Evolutionary conservation across 164 flowering plant species (phyloP), one percentile per base, ranked within the genome.

Genomic region (Kalanchoe fedtschenkoi): DNA sequence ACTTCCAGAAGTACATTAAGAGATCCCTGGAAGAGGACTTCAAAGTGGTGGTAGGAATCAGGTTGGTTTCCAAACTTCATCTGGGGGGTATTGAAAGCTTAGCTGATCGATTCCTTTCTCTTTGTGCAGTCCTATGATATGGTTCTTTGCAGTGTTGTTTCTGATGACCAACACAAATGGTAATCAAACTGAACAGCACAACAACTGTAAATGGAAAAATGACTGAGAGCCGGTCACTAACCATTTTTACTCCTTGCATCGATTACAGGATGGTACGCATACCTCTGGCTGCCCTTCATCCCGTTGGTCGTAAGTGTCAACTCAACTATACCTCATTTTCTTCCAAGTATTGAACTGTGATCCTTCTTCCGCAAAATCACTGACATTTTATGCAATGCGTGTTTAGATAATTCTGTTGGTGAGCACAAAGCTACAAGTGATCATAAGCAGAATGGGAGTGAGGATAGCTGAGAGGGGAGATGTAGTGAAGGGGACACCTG

Each of bases 401-500:
- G 47, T 77, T 71, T 72, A 83, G 85, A 64, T 79, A 53, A 58
- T 79, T 4, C 63, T 83, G 0, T 2, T 83, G 64, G 75, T 83
- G 22, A 85, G 88, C 32, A 65, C 88, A n/a, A 83, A 83, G 62
- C 76, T 81, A 29, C 84, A 83, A 71, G 73, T 83, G 69, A 79
- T 78, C 30, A 83, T 83, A 56, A 76, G 84, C n/a, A 67, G 68
- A 42, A 69, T 83, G 83, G 85, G 82, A 3, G 60, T 76, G 51
- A 69, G 75, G 53, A 78, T 83, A 62, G 75, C 74, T 34, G 85
- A 83, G 4, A 70, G 81, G 66, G 85, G 85, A 6, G 80, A 76
- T 29, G 77, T 83, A 29, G 78, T 83, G 0, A 79, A 61, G 64
- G 88, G 88, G 19, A 71, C 75, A 6, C 85, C 85, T 2, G 67